Evolutionary conservation across 768 basidiomycete genomes (phyloP).

Genomic region (Leccinum aurantiacum): DNA sequence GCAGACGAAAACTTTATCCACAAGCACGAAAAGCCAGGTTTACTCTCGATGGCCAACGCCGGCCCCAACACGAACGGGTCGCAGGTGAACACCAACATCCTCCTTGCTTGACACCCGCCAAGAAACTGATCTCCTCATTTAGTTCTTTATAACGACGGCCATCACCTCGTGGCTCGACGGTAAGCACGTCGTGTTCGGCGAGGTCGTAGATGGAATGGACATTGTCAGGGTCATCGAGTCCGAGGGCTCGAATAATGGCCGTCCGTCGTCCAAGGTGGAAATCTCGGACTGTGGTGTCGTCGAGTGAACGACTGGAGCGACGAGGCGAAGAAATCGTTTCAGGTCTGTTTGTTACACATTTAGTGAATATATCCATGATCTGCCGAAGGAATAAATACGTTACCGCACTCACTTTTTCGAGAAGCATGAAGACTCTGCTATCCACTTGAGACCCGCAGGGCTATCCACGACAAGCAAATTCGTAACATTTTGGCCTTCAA

Average conservation of each 20-base stretch:
- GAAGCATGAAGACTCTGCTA: no score
- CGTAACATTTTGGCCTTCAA: no score
- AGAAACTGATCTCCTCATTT: background rate
- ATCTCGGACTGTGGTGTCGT: constrained; percentile 59
- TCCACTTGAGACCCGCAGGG: background rate
- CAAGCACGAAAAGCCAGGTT: constrained; percentile 60
- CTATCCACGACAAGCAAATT: no score
- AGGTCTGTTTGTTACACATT: background rate
- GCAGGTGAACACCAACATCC: constrained; percentile 43
- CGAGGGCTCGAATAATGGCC: constrained; percentile 29
- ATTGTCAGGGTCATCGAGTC: constrained; percentile 42
- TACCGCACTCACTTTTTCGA: background rate
- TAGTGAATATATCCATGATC: background rate
- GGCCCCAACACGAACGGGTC: constrained; percentile 81
- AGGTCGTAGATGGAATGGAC: constrained; percentile 45
- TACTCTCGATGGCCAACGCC: constrained; percentile 88
- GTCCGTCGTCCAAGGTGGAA: constrained; percentile 39
- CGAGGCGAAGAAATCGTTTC: background rate
- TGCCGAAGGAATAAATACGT: constrained; percentile 5
- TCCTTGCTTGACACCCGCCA: background rate
- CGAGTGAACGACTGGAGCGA: constrained; percentile 20
- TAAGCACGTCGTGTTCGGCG: constrained; percentile 49
- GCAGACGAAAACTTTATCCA: constrained; percentile 71
- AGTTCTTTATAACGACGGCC: constrained; percentile 81
- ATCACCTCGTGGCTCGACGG: constrained; percentile 59